These are phyloP conservation scores for Rosa persica DNA, from an alignment of 306 rosid genomes.

Conservation along the genomic window DNA sequence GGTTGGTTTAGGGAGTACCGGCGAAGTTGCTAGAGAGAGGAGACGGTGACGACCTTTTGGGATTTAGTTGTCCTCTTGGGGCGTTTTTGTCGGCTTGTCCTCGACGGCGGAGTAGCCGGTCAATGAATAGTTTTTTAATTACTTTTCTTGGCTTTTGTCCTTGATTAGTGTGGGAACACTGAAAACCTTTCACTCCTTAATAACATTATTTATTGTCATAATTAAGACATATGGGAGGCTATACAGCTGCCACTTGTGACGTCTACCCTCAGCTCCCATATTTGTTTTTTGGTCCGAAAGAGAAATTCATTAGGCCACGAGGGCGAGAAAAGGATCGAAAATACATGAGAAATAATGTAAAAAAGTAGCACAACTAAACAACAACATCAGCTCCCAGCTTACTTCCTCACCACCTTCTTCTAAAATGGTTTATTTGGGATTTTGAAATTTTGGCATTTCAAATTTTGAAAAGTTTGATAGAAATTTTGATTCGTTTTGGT, in stretches of 20 bases:
- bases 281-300: too few relatives aligned
- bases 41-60: background rate
- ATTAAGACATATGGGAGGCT: background rate
- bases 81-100: constrained; percentile 9
- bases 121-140: background rate
- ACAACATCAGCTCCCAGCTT: too few relatives aligned
- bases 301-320: too few relatives aligned
- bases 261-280: background rate
- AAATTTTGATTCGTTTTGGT: too few relatives aligned
- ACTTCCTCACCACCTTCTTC: too few relatives aligned
- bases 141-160: background rate
- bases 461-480: too few relatives aligned
- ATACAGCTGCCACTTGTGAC: background rate
- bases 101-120: constrained; percentile 5
- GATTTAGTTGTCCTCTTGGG: background rate
- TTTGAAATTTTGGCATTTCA: too few relatives aligned
- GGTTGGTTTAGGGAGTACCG: background rate
- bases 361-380: too few relatives aligned
- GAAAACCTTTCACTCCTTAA: background rate
- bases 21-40: background rate
- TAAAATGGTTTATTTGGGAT: too few relatives aligned
- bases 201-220: background rate
- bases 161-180: background rate
- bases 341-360: too few relatives aligned
- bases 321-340: too few relatives aligned